Conservation (phyloP, 441 rosid genomes). For the Theobroma grandiflorum region DNA sequence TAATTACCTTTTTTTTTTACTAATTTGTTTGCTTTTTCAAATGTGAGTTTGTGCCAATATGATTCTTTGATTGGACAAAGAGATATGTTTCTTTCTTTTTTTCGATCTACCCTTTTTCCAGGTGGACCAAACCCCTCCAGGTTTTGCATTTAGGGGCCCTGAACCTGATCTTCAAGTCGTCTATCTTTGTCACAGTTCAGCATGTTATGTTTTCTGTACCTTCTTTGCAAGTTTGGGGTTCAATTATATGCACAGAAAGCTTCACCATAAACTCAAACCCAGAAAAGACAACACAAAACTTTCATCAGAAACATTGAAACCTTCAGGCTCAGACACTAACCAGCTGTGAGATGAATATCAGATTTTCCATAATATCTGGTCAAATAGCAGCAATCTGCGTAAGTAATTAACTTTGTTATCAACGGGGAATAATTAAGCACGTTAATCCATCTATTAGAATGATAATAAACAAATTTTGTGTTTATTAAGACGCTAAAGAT, state of each 20-base stretch:
- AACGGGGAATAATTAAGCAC: too few species aligned
- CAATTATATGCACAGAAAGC: neutral
- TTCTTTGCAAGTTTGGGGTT: neutral
- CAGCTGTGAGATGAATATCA: too few species aligned
- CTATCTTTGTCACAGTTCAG: neutral
- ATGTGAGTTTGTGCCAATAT: slow-evolving; percentile 22
- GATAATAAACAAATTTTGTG: too few species aligned
- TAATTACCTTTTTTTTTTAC: neutral
- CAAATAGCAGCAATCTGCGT: too few species aligned
- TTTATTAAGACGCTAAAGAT: too few species aligned
- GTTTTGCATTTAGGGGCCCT: neutral
- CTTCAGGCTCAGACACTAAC: too few species aligned
- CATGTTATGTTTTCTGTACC: neutral
- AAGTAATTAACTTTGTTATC: too few species aligned
- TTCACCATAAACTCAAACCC: neutral
- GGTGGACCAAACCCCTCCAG: neutral
- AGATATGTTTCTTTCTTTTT: neutral
- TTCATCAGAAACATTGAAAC: neutral
- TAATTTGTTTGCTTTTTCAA: neutral
- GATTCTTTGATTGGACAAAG: slow-evolving; percentile 37
- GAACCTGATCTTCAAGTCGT: neutral
- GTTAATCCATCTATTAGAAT: too few species aligned
- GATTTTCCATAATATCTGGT: too few species aligned
- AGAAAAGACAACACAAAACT: neutral
- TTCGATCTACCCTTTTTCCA: slow-evolving; percentile 11